Evolutionary conservation across 1,284 basidiomycete genomes (phyloP).

Genomic region (Trichosporon sp.): DNA sequence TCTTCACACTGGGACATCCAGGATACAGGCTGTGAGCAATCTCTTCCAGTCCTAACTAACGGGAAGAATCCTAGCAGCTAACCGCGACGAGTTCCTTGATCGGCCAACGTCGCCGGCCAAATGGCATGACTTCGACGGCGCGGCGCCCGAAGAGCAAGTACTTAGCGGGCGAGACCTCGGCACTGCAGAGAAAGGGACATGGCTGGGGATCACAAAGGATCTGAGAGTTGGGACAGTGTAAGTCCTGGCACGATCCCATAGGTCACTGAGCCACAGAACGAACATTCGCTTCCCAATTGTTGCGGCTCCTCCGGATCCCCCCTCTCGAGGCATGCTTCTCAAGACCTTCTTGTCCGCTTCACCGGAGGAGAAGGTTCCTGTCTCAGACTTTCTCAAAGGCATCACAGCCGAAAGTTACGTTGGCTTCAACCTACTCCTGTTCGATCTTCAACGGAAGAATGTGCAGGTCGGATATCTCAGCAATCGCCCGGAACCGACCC

Average conservation of each 20-base stretch:
- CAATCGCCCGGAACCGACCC: constrained; percentile 42
- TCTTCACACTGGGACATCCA: constrained; percentile 49
- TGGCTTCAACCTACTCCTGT: constrained; percentile 55
- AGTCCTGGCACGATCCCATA: constrained; percentile 23
- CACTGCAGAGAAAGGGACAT: constrained; percentile 43
- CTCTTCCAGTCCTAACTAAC: neutral
- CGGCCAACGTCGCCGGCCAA: constrained; percentile 46
- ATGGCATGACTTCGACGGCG: constrained; percentile 51
- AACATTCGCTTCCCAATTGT: constrained; percentile 46
- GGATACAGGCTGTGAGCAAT: constrained; percentile 49
- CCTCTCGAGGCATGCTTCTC: constrained; percentile 47
- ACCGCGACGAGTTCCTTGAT: constrained; percentile 53
- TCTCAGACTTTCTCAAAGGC: constrained; percentile 37
- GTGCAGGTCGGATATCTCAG: constrained; percentile 43
- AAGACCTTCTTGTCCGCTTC: constrained; percentile 40
- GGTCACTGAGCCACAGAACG: constrained; percentile 38
- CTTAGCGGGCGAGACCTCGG: constrained; percentile 47
- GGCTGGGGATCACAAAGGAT: constrained; percentile 50
- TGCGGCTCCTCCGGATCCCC: constrained; percentile 35
- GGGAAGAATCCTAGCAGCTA: constrained; percentile 50
- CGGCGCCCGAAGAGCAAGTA: constrained; percentile 28
- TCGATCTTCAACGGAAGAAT: constrained; percentile 35
- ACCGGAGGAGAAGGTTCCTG: constrained; percentile 21
- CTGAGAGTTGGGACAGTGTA: constrained; percentile 50
- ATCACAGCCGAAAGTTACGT: constrained; percentile 26